These are phyloP conservation scores for Rhizopogon vinicolor DNA, from an alignment of 768 basidiomycete genomes.

Conservation along the genomic window DNA sequence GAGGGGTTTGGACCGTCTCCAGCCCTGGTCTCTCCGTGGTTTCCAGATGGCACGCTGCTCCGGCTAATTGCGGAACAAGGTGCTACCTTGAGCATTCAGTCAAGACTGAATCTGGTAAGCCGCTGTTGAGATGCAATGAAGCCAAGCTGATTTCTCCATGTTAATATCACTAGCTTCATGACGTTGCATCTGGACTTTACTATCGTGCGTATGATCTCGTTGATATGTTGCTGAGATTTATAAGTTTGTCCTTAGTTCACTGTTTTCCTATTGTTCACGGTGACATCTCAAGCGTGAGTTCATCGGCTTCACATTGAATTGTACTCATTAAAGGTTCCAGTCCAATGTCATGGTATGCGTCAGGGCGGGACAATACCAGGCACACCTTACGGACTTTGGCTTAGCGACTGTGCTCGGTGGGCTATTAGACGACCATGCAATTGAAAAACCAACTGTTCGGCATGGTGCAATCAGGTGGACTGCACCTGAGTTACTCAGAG, in stretches of 20 bases:
- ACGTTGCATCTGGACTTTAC: conserved; percentile 11
- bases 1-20: too few species aligned
- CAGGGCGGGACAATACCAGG: conserved; percentile 15
- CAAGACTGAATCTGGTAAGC: not conserved
- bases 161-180: conserved; percentile 4
- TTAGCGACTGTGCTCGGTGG: conserved; percentile 33
- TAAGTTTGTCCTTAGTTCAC: conserved; percentile 9
- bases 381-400: conserved; percentile 40
- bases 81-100: not conserved
- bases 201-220: not conserved
- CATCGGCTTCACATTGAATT: not conserved
- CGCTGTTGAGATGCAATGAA: not conserved
- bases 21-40: not conserved
- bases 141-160: not conserved
- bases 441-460: conserved; percentile 25
- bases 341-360: conserved; percentile 9
- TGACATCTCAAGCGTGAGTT: conserved; percentile 7
- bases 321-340: not conserved
- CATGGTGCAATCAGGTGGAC: conserved; percentile 38
- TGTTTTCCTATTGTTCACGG: conserved; percentile 10
- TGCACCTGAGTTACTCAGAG: conserved; percentile 31
- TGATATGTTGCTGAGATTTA: not conserved
- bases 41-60: not conserved
- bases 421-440: conserved; percentile 18
- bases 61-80: not conserved